Evolutionary conservation across 352 stramenopile species (phyloP).

Genomic region (Phytophthora tentaculata): DNA sequence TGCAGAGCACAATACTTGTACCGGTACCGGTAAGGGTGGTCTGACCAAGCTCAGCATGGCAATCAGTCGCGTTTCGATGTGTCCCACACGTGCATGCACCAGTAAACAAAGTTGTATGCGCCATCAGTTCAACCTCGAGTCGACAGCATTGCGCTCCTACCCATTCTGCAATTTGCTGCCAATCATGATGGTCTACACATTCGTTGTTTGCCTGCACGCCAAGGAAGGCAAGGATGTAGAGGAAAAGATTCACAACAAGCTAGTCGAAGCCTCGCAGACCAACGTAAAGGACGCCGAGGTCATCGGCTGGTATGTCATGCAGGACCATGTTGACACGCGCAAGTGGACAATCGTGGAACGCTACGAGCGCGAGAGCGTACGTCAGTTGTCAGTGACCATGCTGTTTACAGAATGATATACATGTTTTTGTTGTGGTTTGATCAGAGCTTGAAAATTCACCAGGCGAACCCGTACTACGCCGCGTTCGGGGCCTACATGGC

Average conservation of each 20-base stretch:
- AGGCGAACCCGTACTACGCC: slow-evolving; percentile 29
- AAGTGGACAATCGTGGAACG: slow-evolving; percentile 35
- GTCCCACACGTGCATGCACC: no score
- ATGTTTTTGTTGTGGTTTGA: slow-evolving; percentile 4
- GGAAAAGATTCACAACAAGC: slow-evolving; percentile 31
- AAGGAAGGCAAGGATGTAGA: slow-evolving; percentile 36
- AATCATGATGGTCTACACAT: slow-evolving; percentile 23
- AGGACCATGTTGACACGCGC: slow-evolving; percentile 25
- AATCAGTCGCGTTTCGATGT: no score
- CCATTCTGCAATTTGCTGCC: no score
- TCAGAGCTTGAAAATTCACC: slow-evolving; percentile 34
- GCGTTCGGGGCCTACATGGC: slow-evolving; percentile 18
- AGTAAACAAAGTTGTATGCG: no score
- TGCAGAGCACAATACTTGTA: no score
- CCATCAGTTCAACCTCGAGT: no score
- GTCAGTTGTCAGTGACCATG: slow-evolving; percentile 1
- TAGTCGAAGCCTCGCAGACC: slow-evolving; percentile 26
- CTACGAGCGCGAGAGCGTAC: slow-evolving; percentile 28
- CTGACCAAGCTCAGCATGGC: no score
- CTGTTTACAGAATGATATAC: no score
- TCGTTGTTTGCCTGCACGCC: slow-evolving; percentile 26
- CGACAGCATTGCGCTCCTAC: no score
- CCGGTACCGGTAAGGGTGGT: no score
- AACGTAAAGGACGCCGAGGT: slow-evolving; percentile 29
- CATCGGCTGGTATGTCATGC: slow-evolving; percentile 31